A percentile compares a stretch with the other conserved stretches of the same genome.
These are phyloP conservation scores for Panellus pusillus DNA, from an alignment of 768 basidiomycete genomes.

Conservation along the genomic window DNA sequence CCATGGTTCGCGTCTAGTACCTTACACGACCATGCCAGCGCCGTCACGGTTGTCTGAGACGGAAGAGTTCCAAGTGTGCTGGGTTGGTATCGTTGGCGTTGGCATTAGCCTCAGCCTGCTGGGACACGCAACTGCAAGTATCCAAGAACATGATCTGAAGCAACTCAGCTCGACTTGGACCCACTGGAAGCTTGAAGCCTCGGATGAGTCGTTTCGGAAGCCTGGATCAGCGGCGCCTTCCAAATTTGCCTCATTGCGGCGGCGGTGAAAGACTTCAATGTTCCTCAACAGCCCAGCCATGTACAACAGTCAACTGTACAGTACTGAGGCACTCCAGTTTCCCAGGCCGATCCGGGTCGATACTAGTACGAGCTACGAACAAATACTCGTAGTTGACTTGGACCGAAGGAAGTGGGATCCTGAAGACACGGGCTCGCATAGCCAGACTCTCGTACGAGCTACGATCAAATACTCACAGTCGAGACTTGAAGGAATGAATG, in stretches of 20 bases:
- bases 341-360: no score
- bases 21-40: conserved; percentile 22
- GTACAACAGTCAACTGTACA: neutral
- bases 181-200: conserved; percentile 65
- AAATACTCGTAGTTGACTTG: no score
- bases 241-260: conserved; percentile 59
- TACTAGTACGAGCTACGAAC: no score
- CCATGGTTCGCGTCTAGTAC: no score
- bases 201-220: conserved; percentile 58
- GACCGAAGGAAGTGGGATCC: no score
- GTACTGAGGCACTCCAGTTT: conserved; percentile 21
- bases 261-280: conserved; percentile 59
- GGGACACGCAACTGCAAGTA: conserved; percentile 84
- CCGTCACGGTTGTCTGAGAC: no score
- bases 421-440: no score
- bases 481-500: no score
- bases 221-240: conserved; percentile 68
- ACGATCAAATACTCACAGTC: no score
- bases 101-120: no score
- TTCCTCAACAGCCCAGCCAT: conserved; percentile 40
- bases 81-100: conserved; percentile 77
- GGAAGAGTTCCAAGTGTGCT: conserved; percentile 73
- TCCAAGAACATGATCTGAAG: conserved; percentile 77
- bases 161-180: neutral
- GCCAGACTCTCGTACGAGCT: no score